Base-by-base conservation (phyloP, 2,329 filamentous ascomycete species). In the Madurella fahalii region DNA sequence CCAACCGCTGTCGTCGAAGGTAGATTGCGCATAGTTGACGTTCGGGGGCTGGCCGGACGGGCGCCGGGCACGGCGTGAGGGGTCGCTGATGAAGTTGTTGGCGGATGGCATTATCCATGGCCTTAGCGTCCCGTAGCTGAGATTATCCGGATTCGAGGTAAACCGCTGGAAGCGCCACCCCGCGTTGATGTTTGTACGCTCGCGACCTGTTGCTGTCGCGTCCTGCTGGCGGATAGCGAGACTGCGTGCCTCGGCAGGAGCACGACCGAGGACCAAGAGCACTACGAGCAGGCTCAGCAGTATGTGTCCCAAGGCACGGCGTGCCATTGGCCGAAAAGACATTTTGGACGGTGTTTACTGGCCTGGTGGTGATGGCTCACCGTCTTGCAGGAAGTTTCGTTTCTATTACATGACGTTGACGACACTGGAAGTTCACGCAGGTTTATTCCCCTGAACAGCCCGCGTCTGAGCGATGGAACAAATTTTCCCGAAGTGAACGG, bases 1-100 rank as follows among this genome's bases (percentile, higher is more conserved):
- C 76, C 75, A 79, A 0, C 58, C 41, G 11, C 55, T 65, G 52
- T 78, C 76, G 48, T 77, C 67, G 49, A 69, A 71, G 0, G 59
- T 56, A 0, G 59, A 13, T 40, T 69, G 59, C 2, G 66, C 61
- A 32, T 67, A 71, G 2, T 58, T 30, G 40, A 70, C 63, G 20
- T 67, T 52, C 30, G 41, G 41, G 61, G 64, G 56, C 5, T 60
- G 61, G 17, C 60, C 61, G 0, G 58, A 52, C 1, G 65, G 69
- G 13, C 60, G 65, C 40, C 55, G 39, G 32, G 63, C 40, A 30
- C 63, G 54, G 20, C 39, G 30, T 15, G 54, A 59, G 11, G 59
- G 53, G 30, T 67, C 66, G 18, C 60, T 56, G 34, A 67, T 58
- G 59, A 68, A 69, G 47, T 65, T 53, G 37, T 68, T 71, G 25